Evolutionary conservation across 2,329 filamentous ascomycete genomes (phyloP).

Genomic region (Aspergillus eucalypticola): DNA sequence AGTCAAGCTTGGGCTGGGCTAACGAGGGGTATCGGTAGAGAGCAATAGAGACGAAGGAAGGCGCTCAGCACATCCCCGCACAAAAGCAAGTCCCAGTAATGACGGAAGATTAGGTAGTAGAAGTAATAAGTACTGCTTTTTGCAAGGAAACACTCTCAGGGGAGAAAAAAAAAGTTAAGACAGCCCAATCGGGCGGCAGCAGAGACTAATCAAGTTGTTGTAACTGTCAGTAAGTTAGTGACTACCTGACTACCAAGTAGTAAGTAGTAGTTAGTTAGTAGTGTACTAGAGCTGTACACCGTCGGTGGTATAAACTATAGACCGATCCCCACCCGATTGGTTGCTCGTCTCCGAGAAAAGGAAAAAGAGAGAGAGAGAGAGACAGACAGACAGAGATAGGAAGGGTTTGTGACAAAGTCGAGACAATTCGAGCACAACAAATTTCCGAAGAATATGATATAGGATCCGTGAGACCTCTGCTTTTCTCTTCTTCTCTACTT

Average conservation of each 20-base stretch:
- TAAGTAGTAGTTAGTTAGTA: background rate
- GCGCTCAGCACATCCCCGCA: background rate
- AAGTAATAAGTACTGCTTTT: background rate
- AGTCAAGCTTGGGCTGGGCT: background rate
- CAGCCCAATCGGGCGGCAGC: slow-evolving; percentile 14
- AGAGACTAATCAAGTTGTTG: background rate
- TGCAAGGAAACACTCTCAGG: background rate
- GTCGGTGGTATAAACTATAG: slow-evolving; percentile 1
- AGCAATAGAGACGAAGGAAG: background rate
- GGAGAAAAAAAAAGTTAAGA: slow-evolving; percentile 7
- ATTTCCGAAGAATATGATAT: too few relatives aligned
- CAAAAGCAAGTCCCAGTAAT: too few relatives aligned
- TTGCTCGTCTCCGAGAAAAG: background rate
- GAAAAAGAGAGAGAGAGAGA: too few relatives aligned
- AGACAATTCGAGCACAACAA: too few relatives aligned
- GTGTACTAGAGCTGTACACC: background rate
- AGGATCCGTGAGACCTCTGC: too few relatives aligned
- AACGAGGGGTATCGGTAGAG: background rate
- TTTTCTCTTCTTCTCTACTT: too few relatives aligned
- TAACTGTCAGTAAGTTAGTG: background rate
- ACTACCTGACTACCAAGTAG: background rate
- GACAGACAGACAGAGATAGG: too few relatives aligned
- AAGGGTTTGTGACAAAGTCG: too few relatives aligned
- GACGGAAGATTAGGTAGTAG: background rate
- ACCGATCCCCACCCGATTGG: slow-evolving; percentile 2